Evolutionary conservation across 2,329 filamentous ascomycete genomes (phyloP), one percentile per base, ranked within the genome.

Genomic region (Pseudodiploospora longispora): DNA sequence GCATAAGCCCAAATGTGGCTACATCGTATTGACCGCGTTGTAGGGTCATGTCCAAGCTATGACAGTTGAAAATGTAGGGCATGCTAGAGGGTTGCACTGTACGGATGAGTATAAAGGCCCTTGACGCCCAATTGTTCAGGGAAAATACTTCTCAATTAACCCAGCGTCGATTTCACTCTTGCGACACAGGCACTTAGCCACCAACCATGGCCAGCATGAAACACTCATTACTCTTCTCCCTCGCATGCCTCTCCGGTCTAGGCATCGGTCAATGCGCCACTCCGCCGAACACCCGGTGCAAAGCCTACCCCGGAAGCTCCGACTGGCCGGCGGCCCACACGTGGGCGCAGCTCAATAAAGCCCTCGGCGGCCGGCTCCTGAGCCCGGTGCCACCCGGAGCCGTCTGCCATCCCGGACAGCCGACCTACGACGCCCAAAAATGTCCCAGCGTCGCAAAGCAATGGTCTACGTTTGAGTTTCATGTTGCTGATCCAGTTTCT

Each of bases 321-420:
- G 55, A 55, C 38, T 79, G 75, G 76, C 76, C 76, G 0, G 67
- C 65, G 1, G 47, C 63, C 9, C 51, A 59, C 1, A 58, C 57
- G 9, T 79, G 75, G 75, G 47, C 52, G 6, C 50, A 52, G 10
- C 62, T 80, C 41, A 75, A 77, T 56, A 52, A 59, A 6, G 66
- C 68, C 3, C 56, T 70, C 27, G 59, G 55, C 6, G 71, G 72
- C 4, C 59, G 58, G 30, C 62, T 76, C 10, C 52, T 75, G 42
- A 58, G 55, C 32, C 61, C 73, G 30, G 30, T 58, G 47, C 67
- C 73, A 40, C 59, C 59, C 4, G 60, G 51, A 0, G 55, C 55
- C 1, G 57, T 55, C 4, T 64, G 61, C 10, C 61, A 64, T 12
- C 32, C 43, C 0, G 50, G 30, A 0, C 59, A 59, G 50, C 50